Base-by-base conservation (phyloP, 345 rosid species). In the Aquilaria yunnanensis region DNA sequence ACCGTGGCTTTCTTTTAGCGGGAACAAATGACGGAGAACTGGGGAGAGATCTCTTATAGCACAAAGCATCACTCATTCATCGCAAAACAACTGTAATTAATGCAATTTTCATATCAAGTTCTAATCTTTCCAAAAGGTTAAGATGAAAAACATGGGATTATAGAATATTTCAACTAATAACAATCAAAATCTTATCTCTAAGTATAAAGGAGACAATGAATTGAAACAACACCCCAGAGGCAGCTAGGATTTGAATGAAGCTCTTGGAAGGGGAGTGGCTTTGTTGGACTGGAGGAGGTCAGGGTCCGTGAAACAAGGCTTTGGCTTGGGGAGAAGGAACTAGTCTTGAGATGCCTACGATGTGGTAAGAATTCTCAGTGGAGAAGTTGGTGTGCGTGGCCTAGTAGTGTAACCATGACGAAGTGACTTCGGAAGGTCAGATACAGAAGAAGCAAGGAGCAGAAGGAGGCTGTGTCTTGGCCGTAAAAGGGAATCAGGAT, bases 241-340 rank as follows among this genome's bases (percentile, higher is more conserved):
- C 94, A 32, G 97, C 96, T 61, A 90, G 86, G 70, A 93, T 83
- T 74, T 78, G 92, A 68, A 93, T 70, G 78, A 93, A 90, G 56
- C 89, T 88, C 16, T 66, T 66, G 58, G 84, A 63, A 14, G 62
- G 49, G 23, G 82, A 63, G 31, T 83, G 62, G 57, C 78, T 55
- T 70, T 76, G 64, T 69, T 74, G 2, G 84, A 72, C 0, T 72
- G 66, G 12, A 82, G 75, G 50, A 90, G 81, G 73, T 93, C 98
- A 2, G 98, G 98, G 69, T 90, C 74, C 83, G 49, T 78, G 86
- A 78, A 93, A 90, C 52, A 96, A 93, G 10, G 90, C 85, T 58
- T 93, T 93, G 75, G 90, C 90, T 67, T 93, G 96, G 13, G 85
- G 63, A 68, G 82, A 83, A 12, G 97, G 86, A 67, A 94, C 71